Evolutionary conservation across 2,329 filamentous ascomycete genomes (phyloP).

Genomic region (Anthostomella pinea): DNA sequence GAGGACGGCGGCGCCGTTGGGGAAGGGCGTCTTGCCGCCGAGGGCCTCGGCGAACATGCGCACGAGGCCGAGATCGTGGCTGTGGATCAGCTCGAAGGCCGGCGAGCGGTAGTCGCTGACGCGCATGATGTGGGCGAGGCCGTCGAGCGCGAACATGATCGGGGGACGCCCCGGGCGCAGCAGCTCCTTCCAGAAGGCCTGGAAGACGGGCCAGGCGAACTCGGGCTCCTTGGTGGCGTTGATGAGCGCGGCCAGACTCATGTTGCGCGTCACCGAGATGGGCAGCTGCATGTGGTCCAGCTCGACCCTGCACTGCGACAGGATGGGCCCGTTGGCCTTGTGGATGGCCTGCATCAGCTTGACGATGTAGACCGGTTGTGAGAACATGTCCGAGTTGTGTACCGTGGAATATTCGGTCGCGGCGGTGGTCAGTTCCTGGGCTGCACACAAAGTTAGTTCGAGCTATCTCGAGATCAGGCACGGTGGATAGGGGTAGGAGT

Average conservation of each 20-base stretch:
- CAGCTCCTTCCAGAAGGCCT: constrained; percentile 79
- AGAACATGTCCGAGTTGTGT: constrained; percentile 62
- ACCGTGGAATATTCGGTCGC: constrained; percentile 77
- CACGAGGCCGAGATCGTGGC: constrained; percentile 78
- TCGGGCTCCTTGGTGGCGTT: constrained; percentile 72
- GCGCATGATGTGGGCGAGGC: constrained; percentile 77
- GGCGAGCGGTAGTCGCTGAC: constrained; percentile 71
- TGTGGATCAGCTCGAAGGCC: constrained; percentile 72
- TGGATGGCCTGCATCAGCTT: constrained; percentile 70
- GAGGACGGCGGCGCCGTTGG: constrained; percentile 76
- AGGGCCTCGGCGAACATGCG: constrained; percentile 73
- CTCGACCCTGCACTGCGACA: constrained; percentile 50
- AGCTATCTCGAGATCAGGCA: constrained; percentile 1
- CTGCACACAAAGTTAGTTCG: constrained; percentile 33
- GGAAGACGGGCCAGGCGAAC: constrained; percentile 75
- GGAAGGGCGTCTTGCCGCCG: constrained; percentile 52
- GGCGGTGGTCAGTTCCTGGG: constrained; percentile 76
- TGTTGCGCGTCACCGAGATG: constrained; percentile 54
- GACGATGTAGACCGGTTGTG: constrained; percentile 75
- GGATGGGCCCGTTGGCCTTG: constrained; percentile 66
- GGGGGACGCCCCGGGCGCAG: constrained; percentile 44
- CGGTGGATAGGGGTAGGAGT: not conserved
- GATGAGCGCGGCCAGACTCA: constrained; percentile 65
- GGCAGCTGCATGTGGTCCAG: constrained; percentile 57
- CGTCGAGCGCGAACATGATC: constrained; percentile 75